Evolutionary conservation across 1,139 yeast species (phyloP), one percentile per base, ranked within the genome.

Genomic region (Candida anutae): DNA sequence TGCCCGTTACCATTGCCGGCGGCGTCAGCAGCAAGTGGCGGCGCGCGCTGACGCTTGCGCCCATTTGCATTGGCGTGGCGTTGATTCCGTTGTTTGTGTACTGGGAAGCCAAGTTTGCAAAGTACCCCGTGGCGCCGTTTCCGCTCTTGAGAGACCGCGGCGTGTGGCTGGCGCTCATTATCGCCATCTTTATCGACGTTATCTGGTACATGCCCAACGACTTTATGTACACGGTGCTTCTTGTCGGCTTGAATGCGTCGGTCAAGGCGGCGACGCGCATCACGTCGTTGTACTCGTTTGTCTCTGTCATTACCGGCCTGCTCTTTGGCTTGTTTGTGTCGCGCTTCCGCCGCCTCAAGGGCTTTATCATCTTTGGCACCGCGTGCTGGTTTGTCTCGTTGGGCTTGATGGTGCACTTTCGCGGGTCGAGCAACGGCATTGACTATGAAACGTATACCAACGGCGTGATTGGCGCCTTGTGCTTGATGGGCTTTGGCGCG

Each of bases 401-500:
- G 55, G 88, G 84, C 27, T 42, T 79, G 31, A 58, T 79, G 35
- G 57, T 65, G 42, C 64, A 64, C 36, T 78, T 48, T 56, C 65
- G 85, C 51, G 79, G 78, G 32, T 71, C 67, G 28, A 58, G 53
- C 30, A 52, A 51, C 21, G 61, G 60, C 18, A 46, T 72, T 20
- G 59, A 39, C 16, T 37, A 46, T 21, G 44, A 54, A 25, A 38
- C 33, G 24, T 46, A 45, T 35, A 34, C 62, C 32, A 38, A 58
- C 21, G 88, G 88, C 39, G 63, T 79, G 32, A 75, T 80, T 46
- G 88, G 82, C 22, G 72, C 77, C 15, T 62, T 75, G 40, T 71
- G 77, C 43, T 54, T 78, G 20, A 60, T 78, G 57, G 90, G 88
- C 50, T 59, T 80, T 30, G 84, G 85, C 42, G 80, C 83, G 27